Evolutionary conservation across 2,329 filamentous ascomycete species (phyloP).

Genomic region (Beauveria sp.): DNA sequence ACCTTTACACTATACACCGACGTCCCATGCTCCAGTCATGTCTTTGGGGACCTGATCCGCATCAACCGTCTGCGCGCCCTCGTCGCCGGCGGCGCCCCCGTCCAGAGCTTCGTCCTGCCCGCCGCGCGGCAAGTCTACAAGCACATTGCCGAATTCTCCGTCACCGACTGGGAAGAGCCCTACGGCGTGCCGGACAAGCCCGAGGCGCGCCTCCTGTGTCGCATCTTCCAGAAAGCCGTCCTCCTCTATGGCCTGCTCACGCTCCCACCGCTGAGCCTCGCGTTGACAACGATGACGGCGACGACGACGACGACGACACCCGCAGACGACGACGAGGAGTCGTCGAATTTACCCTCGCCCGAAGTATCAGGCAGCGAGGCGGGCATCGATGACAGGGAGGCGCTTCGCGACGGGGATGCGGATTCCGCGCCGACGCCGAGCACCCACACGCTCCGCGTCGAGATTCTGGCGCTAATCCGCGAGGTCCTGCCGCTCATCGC

Average conservation of each 20-base stretch:
- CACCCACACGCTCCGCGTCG: background rate
- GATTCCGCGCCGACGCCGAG: background rate
- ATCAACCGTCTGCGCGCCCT: conserved; percentile 5
- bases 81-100: background rate
- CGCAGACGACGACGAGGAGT: background rate
- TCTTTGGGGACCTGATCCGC: background rate
- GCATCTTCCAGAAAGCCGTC: background rate
- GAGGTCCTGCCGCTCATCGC: background rate
- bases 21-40: conserved; percentile 3
- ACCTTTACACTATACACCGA: background rate
- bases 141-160: conserved; percentile 2
- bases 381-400: background rate
- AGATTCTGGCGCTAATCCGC: background rate
- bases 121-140: conserved; percentile 1
- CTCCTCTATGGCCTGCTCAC: conserved; percentile 6
- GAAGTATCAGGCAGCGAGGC: background rate
- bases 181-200: conserved; percentile 6
- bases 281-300: background rate
- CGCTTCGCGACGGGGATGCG: background rate
- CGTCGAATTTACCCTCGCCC: background rate
- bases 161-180: background rate
- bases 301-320: background rate
- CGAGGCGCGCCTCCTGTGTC: background rate
- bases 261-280: background rate
- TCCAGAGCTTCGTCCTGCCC: background rate